Evolutionary conservation across 2,329 filamentous ascomycete genomes (phyloP).

Genomic region (Dothistroma pini): DNA sequence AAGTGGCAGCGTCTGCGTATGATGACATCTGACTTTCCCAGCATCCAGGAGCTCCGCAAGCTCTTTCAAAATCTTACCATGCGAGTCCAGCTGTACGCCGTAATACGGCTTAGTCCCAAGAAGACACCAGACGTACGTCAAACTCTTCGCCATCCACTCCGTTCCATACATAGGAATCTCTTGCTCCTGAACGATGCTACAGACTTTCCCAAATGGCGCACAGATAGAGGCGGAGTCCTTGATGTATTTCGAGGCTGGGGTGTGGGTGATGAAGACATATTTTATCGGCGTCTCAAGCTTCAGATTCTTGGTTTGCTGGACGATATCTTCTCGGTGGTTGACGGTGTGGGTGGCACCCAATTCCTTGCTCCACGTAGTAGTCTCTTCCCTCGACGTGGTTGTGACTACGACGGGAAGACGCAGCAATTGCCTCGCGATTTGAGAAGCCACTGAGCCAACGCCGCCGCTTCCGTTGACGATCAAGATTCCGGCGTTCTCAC

Average conservation of each 20-base stretch:
- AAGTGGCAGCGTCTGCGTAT: constrained; percentile 36
- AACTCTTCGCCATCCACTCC: constrained; percentile 45
- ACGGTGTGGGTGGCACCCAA: constrained; percentile 46
- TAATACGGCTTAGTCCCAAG: constrained; percentile 43
- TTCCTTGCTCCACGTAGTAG: constrained; percentile 36
- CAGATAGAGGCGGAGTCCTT: constrained; percentile 38
- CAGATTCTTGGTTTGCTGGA: constrained; percentile 37
- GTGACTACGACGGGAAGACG: constrained; percentile 44
- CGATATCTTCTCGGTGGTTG: constrained; percentile 42
- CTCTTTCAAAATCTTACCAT: constrained; percentile 40
- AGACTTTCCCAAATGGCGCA: constrained; percentile 45
- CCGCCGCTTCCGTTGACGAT: constrained; percentile 48
- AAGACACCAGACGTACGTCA: constrained; percentile 44
- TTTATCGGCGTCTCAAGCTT: constrained; percentile 38
- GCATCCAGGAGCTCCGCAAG: constrained; percentile 36
- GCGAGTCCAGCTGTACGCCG: constrained; percentile 38
- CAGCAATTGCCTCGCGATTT: constrained; percentile 42
- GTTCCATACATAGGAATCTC: constrained; percentile 45
- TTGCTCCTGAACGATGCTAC: constrained; percentile 45
- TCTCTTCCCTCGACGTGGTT: constrained; percentile 43
- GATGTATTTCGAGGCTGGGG: constrained; percentile 42
- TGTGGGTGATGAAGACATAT: constrained; percentile 44
- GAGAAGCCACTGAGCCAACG: constrained; percentile 44
- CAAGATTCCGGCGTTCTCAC: constrained; percentile 35
- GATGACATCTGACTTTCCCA: constrained; percentile 39